Percentiles rank a stretch among this genome's conserved stretches.
These are phyloP conservation scores for Apiospora malaysiana DNA, from an alignment of 2,329 filamentous ascomycete species.

Conservation along the genomic window DNA sequence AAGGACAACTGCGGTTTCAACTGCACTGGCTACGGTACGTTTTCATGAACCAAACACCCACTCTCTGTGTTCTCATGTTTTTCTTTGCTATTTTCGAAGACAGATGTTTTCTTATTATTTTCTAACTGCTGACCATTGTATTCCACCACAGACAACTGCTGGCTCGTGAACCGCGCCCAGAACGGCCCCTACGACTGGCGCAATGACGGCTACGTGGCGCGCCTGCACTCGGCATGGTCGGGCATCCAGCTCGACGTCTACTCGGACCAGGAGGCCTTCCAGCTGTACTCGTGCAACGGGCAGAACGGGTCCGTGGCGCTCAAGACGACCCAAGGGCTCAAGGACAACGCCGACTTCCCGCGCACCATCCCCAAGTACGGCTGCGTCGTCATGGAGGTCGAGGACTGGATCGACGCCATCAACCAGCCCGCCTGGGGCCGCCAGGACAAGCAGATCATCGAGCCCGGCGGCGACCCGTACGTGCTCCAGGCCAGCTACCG, in stretches of 20 bases:
- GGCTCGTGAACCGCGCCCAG: conserved; percentile 67
- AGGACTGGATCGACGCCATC: conserved; percentile 94
- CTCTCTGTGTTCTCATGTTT: conserved; percentile 6
- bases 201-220: conserved; percentile 63
- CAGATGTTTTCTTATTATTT: not conserved
- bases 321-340: conserved; percentile 73
- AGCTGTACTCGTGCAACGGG: conserved; percentile 83
- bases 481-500: conserved; percentile 66
- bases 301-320: conserved; percentile 75
- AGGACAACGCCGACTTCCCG: conserved; percentile 58
- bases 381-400: conserved; percentile 88
- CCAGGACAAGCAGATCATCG: conserved; percentile 62
- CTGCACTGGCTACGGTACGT: conserved; percentile 83
- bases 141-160: conserved; percentile 65
- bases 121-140: not conserved
- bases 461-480: conserved; percentile 64
- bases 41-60: too few relatives aligned
- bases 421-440: conserved; percentile 90
- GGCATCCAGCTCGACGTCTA: conserved; percentile 85
- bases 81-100: not conserved
- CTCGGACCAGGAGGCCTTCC: conserved; percentile 85
- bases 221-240: conserved; percentile 74
- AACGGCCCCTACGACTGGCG: conserved; percentile 68
- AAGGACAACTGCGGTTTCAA: conserved; percentile 77
- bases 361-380: conserved; percentile 76